phyloP scores from a whole-genome alignment of 2,329 filamentous ascomycete genomes.

The Talaromyces atroroseus region DNA sequence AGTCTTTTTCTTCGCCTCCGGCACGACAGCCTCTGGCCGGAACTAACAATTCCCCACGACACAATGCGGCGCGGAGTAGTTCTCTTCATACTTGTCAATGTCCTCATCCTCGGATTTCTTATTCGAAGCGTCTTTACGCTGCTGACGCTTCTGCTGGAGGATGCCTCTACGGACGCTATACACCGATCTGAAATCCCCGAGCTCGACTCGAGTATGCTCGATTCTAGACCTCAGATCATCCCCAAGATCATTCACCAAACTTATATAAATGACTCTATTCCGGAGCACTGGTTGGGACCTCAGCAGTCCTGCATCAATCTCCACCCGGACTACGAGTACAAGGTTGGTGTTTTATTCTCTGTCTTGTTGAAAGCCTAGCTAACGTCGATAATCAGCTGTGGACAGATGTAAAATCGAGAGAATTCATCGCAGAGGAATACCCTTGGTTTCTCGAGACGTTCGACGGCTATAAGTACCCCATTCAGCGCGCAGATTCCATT shows the following conservation, averaged over 20 bases:
- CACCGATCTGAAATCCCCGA: slow-evolving; percentile 60
- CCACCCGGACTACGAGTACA: slow-evolving; percentile 70
- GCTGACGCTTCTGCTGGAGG: slow-evolving; percentile 63
- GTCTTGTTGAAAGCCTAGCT: slow-evolving; percentile 10
- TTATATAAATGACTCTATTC: slow-evolving; percentile 65
- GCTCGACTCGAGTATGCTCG: slow-evolving; percentile 56
- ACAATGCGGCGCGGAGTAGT: slow-evolving; percentile 56
- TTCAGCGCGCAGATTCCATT: slow-evolving; percentile 72
- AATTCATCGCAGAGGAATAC: slow-evolving; percentile 69
- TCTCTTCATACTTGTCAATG: slow-evolving; percentile 60
- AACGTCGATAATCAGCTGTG: slow-evolving; percentile 54
- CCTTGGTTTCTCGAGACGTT: slow-evolving; percentile 73
- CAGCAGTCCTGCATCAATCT: slow-evolving; percentile 62
- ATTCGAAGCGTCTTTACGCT: slow-evolving; percentile 66
- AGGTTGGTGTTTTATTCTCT: slow-evolving; percentile 40
- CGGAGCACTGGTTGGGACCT: slow-evolving; percentile 59
- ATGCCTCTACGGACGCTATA: slow-evolving; percentile 63
- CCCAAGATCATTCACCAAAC: slow-evolving; percentile 76
- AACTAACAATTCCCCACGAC: not conserved
- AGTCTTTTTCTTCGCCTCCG: not conserved
- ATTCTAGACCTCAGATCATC: slow-evolving; percentile 56
- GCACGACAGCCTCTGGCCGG: not conserved
- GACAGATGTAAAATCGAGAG: slow-evolving; percentile 64
- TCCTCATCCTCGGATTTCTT: slow-evolving; percentile 59
- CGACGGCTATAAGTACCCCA: slow-evolving; percentile 66